Evolutionary conservation across 2,329 filamentous ascomycete genomes (phyloP), one percentile per base, ranked within the genome.

Genomic region (Aspergillus sp.): DNA sequence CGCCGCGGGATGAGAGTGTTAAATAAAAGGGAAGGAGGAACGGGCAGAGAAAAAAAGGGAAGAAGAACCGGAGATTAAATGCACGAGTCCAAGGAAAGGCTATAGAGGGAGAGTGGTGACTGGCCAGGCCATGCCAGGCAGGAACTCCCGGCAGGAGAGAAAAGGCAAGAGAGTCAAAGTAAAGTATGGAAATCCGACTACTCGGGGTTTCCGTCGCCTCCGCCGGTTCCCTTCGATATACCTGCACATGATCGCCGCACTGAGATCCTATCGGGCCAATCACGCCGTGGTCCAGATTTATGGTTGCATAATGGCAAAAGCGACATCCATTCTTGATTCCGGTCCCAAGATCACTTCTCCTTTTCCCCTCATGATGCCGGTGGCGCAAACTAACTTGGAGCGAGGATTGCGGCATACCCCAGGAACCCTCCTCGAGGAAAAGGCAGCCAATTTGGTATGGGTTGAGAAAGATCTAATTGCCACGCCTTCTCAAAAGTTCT

Each of bases 121-220:
- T 31, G 31, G 46, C 18, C 49, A n/a, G 22, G 46, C 46, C 45
- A 32, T 20, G 55, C n/a, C 47, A 56, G 57, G 57, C 42, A 59
- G 54, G 49, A 52, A 57, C 52, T 54, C 57, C 63, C 57, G 53
- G 7, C 6, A n/a, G n/a, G n/a, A n/a, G n/a, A n/a, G n/a, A n/a
- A n/a, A n/a, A n/a, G n/a, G n/a, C n/a, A n/a, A n/a, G 26, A 29
- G 26, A 29, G 26, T 29, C 54, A 49, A 24, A 49, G 62, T 59
- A 46, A 63, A 62, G 59, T 36, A 57, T 47, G 58, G 58, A 53
- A 36, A 55, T 29, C 7, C 26, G 32, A 36, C 32, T 36, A 4
- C 12, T 36, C 32, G 32, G 32, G 11, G 32, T 12, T 36, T 36
- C 32, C 32, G 32, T 36, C 32, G 32, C 32, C 32, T 36, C 32